Base-by-base conservation (phyloP, 345 rosid species). In the Alliaria petiolata region DNA sequence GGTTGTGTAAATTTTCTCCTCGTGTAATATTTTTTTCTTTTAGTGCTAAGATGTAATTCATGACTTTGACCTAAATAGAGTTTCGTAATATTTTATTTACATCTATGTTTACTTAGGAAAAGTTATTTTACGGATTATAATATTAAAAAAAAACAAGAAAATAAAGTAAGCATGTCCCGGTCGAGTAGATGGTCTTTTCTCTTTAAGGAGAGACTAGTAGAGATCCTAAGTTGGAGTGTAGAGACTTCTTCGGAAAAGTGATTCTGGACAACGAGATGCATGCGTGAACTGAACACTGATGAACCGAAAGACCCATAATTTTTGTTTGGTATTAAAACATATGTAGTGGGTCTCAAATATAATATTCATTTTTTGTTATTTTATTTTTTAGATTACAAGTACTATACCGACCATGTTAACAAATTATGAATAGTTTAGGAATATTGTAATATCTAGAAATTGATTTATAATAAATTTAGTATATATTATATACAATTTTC, bases 191-290 rank as follows among this genome's bases (percentile, higher is more conserved):
- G 7, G 31, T 64, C 3, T 55, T 56, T 53, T 28, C 19, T 8
- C 52, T 64, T 28, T 22, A 64, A 44, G 58, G 42, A 64, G n/a
- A 54, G 33, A 56, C 36, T 25, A 43, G 10, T 72, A 63, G n/a
- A n/a, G 56, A 72, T 33, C 70, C 25, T 16, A 53, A 20, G 55
- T 17, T 16, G 36, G 30, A 44, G 55, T 62, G 17, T 26, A 72
- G 65, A 26, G 71, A 26, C 65, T 26, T 64, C 58, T 72, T 46
- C 26, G 51, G 47, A 55, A 65, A 72, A 72, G 77, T 55, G 71
- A 36, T 56, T 65, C 51, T 35, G 64, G 71, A 73, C 71, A 73
- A 73, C 42, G 51, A 55, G 58, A 65, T 55, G 47, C 76, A 72
- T 63, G 64, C 43, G 65, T 55, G 40, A 55, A n/a, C n/a, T n/a